These are phyloP conservation scores for Cystobasidium pallidum DNA, from an alignment of 1,284 basidiomycete species.

Conservation along the genomic window DNA sequence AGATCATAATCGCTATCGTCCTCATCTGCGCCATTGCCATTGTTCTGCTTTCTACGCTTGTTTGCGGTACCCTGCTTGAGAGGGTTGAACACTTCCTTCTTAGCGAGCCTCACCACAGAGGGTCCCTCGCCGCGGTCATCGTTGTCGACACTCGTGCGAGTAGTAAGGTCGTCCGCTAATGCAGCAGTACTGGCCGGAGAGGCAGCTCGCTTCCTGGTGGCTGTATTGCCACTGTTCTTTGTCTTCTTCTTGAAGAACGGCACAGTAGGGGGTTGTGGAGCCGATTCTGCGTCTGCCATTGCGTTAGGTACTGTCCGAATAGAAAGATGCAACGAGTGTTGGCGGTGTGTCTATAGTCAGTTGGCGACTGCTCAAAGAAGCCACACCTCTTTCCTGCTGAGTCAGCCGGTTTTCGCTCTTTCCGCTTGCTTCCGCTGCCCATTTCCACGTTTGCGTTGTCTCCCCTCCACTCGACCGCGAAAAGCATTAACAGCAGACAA, in stretches of 20 bases:
- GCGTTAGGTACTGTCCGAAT: too few relatives aligned
- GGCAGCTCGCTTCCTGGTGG: slow-evolving; percentile 41
- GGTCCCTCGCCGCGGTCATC: slow-evolving; percentile 36
- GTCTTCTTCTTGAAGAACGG: slow-evolving; percentile 46
- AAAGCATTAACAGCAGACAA: neutral
- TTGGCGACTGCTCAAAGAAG: neutral
- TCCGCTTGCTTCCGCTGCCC: neutral
- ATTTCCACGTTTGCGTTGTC: neutral
- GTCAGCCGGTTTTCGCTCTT: neutral
- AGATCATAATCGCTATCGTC: slow-evolving; percentile 30
- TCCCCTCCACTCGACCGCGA: neutral
- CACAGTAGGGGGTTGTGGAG: slow-evolving; percentile 18
- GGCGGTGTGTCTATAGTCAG: neutral
- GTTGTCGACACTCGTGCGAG: neutral
- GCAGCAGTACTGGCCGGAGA: slow-evolving; percentile 6
- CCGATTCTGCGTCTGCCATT: slow-evolving; percentile 15
- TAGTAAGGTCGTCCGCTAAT: neutral
- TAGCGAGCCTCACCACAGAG: slow-evolving; percentile 28
- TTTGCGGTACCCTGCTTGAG: slow-evolving; percentile 35
- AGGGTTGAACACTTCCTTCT: slow-evolving; percentile 36
- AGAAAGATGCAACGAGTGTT: too few relatives aligned
- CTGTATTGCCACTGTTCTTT: slow-evolving; percentile 32
- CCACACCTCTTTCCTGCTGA: neutral
- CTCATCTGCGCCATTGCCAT: slow-evolving; percentile 14
- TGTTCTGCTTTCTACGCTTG: slow-evolving; percentile 34